Conservation (phyloP, 2,329 filamentous ascomycete species). For the Colletotrichum echinochloae region DNA sequence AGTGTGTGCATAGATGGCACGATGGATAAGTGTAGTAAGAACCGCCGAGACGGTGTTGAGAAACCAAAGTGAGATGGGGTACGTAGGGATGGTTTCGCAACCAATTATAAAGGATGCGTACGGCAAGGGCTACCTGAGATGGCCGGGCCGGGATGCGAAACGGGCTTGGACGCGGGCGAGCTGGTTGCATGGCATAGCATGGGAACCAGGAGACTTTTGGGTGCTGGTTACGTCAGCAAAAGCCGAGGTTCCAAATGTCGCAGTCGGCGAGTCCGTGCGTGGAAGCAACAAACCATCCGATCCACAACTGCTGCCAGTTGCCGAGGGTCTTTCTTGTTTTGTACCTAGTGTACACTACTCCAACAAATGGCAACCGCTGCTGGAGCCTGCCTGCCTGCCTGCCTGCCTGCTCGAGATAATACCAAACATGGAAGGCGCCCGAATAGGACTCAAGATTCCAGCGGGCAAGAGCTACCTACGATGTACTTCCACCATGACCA, state of each 20-base stretch:
- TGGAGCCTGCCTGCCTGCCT: not conserved
- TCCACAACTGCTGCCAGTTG: not conserved
- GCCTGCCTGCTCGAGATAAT: not conserved
- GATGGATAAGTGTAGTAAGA: not conserved
- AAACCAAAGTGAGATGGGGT: not conserved
- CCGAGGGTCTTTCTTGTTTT: not conserved
- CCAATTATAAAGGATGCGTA: not conserved
- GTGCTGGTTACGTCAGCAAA: not conserved
- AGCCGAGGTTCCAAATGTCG: too few relatives aligned
- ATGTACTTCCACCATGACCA: too few relatives aligned
- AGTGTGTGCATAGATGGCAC: not conserved
- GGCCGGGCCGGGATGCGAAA: slow-evolving; percentile 21
- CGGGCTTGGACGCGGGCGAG: slow-evolving; percentile 17
- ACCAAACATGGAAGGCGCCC: not conserved
- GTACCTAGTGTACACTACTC: too few relatives aligned
- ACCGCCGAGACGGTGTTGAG: not conserved
- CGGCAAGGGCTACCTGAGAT: not conserved
- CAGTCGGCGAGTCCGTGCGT: too few relatives aligned
- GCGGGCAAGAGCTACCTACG: not conserved
- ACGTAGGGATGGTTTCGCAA: not conserved
- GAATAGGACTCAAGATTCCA: not conserved
- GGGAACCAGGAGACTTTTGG: too few relatives aligned
- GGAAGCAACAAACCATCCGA: too few relatives aligned
- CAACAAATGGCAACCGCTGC: not conserved
- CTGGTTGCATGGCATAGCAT: slow-evolving; percentile 2